Evolutionary conservation across 345 rosid genomes (phyloP).

Genomic region (Gossypium raimondii): DNA sequence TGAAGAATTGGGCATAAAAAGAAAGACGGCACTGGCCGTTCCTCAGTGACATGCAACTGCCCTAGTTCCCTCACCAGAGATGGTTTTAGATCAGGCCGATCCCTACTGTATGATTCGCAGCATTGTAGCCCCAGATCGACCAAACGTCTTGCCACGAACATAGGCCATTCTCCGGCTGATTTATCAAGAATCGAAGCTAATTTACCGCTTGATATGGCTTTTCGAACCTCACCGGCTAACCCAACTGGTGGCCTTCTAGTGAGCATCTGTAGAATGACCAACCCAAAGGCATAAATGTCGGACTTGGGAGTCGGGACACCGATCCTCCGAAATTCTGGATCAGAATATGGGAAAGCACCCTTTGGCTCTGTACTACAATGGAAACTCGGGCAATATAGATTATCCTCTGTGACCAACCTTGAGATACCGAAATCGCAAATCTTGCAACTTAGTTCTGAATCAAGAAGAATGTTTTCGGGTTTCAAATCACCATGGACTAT

Average conservation of each 20-base stretch:
- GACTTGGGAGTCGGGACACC: slow-evolving; percentile 60
- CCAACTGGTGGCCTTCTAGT: slow-evolving; percentile 55
- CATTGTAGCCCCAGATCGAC: slow-evolving; percentile 55
- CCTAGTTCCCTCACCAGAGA: slow-evolving; percentile 59
- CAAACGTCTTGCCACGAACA: slow-evolving; percentile 39
- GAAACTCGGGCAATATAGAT: slow-evolving; percentile 39
- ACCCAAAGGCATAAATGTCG: slow-evolving; percentile 57
- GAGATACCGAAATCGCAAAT: slow-evolving; percentile 64
- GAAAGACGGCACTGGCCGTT: slow-evolving; percentile 58
- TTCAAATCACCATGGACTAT: slow-evolving; percentile 71
- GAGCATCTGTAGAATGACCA: slow-evolving; percentile 61
- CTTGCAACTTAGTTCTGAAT: slow-evolving; percentile 65
- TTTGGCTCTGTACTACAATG: slow-evolving; percentile 36
- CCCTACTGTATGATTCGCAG: slow-evolving; percentile 45
- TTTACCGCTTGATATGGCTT: slow-evolving; percentile 38
- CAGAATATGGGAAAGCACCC: slow-evolving; percentile 54
- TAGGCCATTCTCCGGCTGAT: slow-evolving; percentile 71
- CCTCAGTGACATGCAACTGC: slow-evolving; percentile 50
- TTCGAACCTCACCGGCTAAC: slow-evolving; percentile 47
- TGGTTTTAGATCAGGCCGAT: slow-evolving; percentile 57
- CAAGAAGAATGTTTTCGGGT: slow-evolving; percentile 61
- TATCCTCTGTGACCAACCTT: slow-evolving; percentile 48
- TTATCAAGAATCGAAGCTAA: slow-evolving; percentile 48
- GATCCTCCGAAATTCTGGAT: slow-evolving; percentile 56
- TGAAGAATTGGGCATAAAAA: slow-evolving; percentile 71